Evolutionary conservation across 208 protist species (phyloP).

Genomic region (Leishmania turanica): DNA sequence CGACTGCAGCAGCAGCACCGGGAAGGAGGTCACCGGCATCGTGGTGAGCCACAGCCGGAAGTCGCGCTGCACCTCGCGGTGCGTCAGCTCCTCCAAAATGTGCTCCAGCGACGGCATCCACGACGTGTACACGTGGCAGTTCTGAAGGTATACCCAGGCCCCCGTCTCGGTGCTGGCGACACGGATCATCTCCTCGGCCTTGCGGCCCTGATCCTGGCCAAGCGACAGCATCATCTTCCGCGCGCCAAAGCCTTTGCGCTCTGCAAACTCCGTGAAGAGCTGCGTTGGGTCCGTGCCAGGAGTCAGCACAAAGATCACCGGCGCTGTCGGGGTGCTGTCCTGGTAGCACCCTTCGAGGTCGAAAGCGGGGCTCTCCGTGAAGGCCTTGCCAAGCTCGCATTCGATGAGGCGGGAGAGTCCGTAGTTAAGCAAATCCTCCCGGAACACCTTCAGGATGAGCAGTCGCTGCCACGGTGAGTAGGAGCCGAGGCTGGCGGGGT

Average conservation of each 20-base stretch:
- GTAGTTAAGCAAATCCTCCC: slow-evolving; percentile 92
- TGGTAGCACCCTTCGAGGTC: slow-evolving; percentile 91
- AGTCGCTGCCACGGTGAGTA: slow-evolving; percentile 82
- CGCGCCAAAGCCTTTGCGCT: slow-evolving; percentile 90
- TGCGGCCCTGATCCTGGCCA: slow-evolving; percentile 95
- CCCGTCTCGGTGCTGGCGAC: slow-evolving; percentile 65
- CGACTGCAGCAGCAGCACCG: slow-evolving; percentile 94
- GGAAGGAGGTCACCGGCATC: slow-evolving; percentile 94
- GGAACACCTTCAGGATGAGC: slow-evolving; percentile 88
- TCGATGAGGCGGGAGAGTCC: slow-evolving; percentile 80
- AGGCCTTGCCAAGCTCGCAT: slow-evolving; percentile 83
- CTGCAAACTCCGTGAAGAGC: slow-evolving; percentile 93
- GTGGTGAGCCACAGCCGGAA: slow-evolving; percentile 97
- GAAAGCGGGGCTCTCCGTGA: slow-evolving; percentile 92
- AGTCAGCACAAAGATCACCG: slow-evolving; percentile 96
- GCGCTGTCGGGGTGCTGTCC: slow-evolving; percentile 88
- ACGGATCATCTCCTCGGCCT: slow-evolving; percentile 92
- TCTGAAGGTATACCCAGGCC: slow-evolving; percentile 96
- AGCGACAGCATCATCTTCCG: slow-evolving; percentile 93
- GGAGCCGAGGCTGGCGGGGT: slow-evolving; percentile 38
- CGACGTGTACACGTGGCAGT: slow-evolving; percentile 95
- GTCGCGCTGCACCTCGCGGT: slow-evolving; percentile 79
- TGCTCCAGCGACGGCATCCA: slow-evolving; percentile 96
- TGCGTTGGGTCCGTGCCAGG: slow-evolving; percentile 94
- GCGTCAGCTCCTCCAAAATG: slow-evolving; percentile 84